Evolutionary conservation across 148 eudicot species (phyloP).

Genomic region (Chenopodium quinoa): DNA sequence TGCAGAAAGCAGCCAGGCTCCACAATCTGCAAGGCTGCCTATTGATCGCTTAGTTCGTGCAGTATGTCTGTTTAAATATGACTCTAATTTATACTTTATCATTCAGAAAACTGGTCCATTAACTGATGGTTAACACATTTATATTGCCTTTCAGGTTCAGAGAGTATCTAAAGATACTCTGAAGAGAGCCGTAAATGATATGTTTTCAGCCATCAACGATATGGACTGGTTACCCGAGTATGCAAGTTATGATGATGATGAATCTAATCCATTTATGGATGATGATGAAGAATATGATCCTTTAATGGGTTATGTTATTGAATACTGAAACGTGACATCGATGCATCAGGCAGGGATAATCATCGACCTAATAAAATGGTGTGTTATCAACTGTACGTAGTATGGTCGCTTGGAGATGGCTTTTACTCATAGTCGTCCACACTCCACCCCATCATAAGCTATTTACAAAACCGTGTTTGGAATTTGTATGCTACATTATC

Average conservation of each 20-base stretch:
- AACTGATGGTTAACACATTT: neutral
- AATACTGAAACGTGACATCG: neutral
- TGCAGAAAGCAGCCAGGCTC: neutral
- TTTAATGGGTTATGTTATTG: no score
- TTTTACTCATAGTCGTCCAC: no score
- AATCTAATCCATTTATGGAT: neutral
- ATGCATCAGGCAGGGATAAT: neutral
- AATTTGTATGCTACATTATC: no score
- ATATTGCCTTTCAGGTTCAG: neutral
- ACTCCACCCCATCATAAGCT: no score
- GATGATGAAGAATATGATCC: no score
- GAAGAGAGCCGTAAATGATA: neutral
- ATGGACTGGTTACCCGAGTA: neutral
- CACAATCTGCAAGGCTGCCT: neutral
- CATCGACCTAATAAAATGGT: neutral
- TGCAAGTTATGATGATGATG: neutral
- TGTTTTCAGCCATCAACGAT: neutral
- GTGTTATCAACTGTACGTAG: neutral
- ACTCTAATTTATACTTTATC: no score
- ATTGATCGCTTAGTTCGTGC: neutral
- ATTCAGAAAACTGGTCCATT: neutral
- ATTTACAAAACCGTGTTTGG: no score
- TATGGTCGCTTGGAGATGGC: neutral
- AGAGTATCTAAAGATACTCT: neutral
- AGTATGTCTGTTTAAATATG: neutral